Conservation (phyloP, 163 green algal species). For the Volvox carteri region DNA sequence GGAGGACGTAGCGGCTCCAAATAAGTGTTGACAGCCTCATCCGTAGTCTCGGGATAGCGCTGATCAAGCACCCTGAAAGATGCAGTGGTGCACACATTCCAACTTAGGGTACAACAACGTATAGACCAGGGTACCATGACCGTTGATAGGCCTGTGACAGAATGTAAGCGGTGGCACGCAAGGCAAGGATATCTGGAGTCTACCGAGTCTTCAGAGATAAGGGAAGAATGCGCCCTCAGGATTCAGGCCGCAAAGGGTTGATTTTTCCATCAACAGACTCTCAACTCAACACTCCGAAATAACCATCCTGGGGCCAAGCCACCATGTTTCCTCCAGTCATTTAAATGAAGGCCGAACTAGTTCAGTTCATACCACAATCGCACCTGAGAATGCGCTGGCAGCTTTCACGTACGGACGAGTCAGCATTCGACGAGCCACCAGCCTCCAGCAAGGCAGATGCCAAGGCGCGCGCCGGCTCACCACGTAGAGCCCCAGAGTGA, state of each 20-base stretch:
- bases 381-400: constrained; percentile 43
- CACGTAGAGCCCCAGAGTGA: constrained; percentile 36
- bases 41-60: constrained; percentile 64
- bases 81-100: no score
- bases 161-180: not conserved
- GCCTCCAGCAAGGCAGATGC: constrained; percentile 50
- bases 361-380: not conserved
- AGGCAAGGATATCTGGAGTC: not conserved
- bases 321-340: no score
- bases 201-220: constrained; percentile 61
- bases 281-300: no score
- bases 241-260: not conserved
- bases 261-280: constrained; percentile 54
- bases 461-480: constrained; percentile 14
- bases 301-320: no score
- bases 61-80: constrained; percentile 70
- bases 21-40: constrained; percentile 73
- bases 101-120: no score
- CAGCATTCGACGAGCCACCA: not conserved
- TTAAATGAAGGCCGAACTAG: no score
- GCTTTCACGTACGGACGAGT: not conserved
- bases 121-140: no score
- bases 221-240: constrained; percentile 50
- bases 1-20: constrained; percentile 51
- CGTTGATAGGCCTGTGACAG: no score